Evolutionary conservation across 1,284 basidiomycete species (phyloP), one percentile per base, ranked within the genome.

Genomic region (Rhodofomes roseus): DNA sequence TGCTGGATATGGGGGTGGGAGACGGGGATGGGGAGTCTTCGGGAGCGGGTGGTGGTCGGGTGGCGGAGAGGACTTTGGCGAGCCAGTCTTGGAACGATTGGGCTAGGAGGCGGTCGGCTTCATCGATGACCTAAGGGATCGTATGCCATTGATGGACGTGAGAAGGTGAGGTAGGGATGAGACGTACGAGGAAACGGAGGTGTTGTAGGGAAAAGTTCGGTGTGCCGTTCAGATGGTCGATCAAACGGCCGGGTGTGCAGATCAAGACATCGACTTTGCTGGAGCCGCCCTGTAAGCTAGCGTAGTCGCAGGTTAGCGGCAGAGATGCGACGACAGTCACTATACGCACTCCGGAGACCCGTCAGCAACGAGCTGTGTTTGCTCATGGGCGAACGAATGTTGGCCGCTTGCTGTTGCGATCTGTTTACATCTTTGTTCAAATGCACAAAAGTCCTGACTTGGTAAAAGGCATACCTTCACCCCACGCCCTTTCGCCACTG

Each of bases 11-110:
- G 36, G 23, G 25, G 43, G 2, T 12, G 16, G 18, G 3, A 12
- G 31, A 34, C 31, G 11, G 31, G 11, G 31, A 34, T 4, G 57
- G 25, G 6, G 4, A 27, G 8, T 44, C 50, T 39, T 67, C 63
- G n/a, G 61, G 51, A 54, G 63, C 50, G 31, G 68, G 61, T 7
- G 80, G 76, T 18, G 86, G 82, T 31, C 83, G 82, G 5, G 86
- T 89, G 9, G 92, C 92, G 1, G 82, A 76, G 7, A 96, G 78
- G 3, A 97, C 89, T 67, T 88, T 87, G 12, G 84, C 81, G 2
- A 97, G 78, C 96, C 96, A 99, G 69, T 95, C 91, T 74, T 98
- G 95, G 76, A 98, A 98, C 1, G 93, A 95, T 72, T 98, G 95
- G 7, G 92, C 92, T 4, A 99, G 82, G 2, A 99, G 81, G 23